These are phyloP conservation scores for Neckera pumila DNA, from an alignment of 225 moss, liverwort and hornwort species.

Conservation along the genomic window DNA sequence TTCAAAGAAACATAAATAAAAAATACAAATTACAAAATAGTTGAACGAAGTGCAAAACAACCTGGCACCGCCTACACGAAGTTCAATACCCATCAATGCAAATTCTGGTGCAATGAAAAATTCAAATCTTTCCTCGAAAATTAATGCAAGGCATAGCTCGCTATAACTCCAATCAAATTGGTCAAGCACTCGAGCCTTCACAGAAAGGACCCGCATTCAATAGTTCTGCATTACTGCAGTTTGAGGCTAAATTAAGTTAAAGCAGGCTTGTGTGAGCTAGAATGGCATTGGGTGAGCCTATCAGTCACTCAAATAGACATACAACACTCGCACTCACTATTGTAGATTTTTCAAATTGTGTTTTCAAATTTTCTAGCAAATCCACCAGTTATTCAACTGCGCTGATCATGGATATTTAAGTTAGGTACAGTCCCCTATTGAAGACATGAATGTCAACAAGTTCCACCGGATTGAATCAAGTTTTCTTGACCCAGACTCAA, in stretches of 20 bases:
- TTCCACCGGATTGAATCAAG: not conserved
- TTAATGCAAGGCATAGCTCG: not conserved
- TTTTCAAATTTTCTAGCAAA: not conserved
- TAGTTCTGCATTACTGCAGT: not conserved
- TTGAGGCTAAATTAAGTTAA: not conserved
- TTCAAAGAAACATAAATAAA: too few relatives aligned
- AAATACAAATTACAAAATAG: too few relatives aligned
- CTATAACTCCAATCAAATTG: not conserved
- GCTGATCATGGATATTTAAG: not conserved
- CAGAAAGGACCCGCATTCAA: not conserved
- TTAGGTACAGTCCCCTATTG: not conserved
- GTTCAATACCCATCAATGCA: not conserved
- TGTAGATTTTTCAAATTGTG: too few relatives aligned
- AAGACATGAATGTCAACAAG: not conserved
- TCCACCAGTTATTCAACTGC: not conserved
- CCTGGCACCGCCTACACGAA: not conserved
- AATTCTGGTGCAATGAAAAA: not conserved
- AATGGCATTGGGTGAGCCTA: not conserved
- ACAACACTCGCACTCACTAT: not conserved
- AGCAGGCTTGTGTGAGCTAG: not conserved
- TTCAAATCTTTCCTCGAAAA: not conserved
- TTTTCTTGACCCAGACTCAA: not conserved
- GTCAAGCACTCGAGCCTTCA: not conserved
- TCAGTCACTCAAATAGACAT: not conserved
- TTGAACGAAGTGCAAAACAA: not conserved